Evolutionary conservation across 176 grass and related monocot genomes (phyloP), one percentile per base, ranked within the genome.

Genomic region (Phyllostachys edulis): DNA sequence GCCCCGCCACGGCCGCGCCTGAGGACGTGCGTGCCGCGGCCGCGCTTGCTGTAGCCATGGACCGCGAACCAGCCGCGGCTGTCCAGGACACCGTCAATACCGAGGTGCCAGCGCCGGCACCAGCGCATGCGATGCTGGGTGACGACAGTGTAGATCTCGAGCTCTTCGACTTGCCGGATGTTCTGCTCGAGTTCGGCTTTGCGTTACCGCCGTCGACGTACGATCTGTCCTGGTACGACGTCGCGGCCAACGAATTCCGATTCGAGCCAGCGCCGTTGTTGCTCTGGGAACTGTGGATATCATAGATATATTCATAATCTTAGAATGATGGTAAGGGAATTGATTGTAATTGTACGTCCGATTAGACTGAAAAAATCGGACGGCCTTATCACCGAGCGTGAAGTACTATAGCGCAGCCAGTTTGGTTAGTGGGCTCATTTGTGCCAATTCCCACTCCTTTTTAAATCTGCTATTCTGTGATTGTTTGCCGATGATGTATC

Each of bases 11-110:
- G 1, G 82, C 77, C 2, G 59, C 86, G 4, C 86, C 90, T 0
- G 68, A 85, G 59, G 90, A 91, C 86, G 82, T 91, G 24, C 86
- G 74, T 5, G 82, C 78, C 38, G 90, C 90, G 0, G 86, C 90
- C 29, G 78, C 67, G 37, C 90, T 88, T 41, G 86, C 86, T 1
- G 77, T 82, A 36, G 9, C 73, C 3, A 90, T 86, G 65, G 65
- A 82, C 24, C 5, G 1, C 9, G 34, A 10, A 3, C 47, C 15
- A 6, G 73, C 67, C 18, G 5, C 21, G 20, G 8, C 73, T 21
- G 46, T 55, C 67, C 20, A 56, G 5, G 80, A 41, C 26, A n/a
- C 1, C 8, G 18, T 50, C 65, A 63, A 18, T 34, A 66, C 20
- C 8, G 67, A 78, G 6, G 42, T 44, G 46, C 51, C 52, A 0